Evolutionary conservation across 108 stramenopile species (phyloP).

Genomic region (Parmales sp.): DNA sequence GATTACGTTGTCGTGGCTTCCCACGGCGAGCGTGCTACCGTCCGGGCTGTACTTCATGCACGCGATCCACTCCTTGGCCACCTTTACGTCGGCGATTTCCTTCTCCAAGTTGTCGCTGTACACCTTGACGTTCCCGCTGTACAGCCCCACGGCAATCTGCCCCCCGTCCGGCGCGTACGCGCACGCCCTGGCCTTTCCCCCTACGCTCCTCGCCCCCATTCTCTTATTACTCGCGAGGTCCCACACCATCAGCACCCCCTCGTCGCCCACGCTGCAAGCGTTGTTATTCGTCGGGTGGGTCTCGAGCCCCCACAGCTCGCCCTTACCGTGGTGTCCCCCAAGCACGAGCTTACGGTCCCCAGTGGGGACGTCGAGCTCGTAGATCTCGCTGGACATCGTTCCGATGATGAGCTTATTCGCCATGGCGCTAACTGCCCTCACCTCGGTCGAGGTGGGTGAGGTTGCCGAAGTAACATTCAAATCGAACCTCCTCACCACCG

Average conservation of each 20-base stretch:
- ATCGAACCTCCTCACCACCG: neutral
- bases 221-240: neutral
- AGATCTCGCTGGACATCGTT: neutral
- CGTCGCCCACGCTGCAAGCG: neutral
- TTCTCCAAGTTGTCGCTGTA: neutral
- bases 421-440: neutral
- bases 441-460: neutral
- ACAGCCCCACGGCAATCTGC: conserved; percentile 10
- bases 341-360: neutral
- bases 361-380: conserved; percentile 1
- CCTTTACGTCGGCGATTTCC: conserved; percentile 2
- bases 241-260: conserved; percentile 5
- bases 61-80: conserved; percentile 8
- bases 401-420: conserved; percentile 10
- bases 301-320: conserved; percentile 13
- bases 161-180: conserved; percentile 1
- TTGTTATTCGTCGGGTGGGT: neutral
- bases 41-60: neutral
- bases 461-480: neutral
- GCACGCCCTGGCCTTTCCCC: neutral
- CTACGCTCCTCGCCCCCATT: neutral
- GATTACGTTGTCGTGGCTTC: neutral
- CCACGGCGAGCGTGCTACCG: neutral
- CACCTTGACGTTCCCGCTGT: conserved; percentile 5
- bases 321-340: neutral